phyloP scores from a whole-genome alignment of 1,139 yeast genomes.

The Casaregolazyma suthepensis region DNA sequence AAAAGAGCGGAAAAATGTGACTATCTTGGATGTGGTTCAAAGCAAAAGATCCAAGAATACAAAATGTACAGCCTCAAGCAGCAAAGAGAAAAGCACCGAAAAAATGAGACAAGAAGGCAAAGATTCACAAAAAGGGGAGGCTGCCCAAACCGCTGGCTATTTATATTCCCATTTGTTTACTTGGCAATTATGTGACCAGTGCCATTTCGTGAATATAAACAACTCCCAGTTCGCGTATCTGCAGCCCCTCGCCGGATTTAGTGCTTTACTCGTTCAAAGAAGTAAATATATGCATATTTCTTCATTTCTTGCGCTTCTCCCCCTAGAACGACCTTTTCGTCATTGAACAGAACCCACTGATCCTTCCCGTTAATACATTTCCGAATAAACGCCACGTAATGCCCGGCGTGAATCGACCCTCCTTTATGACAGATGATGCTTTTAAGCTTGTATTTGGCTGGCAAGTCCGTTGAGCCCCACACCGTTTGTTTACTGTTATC shows the following conservation, averaged over 20 bases:
- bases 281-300: slow-evolving; percentile 48
- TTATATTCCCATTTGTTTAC: neutral
- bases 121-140: neutral
- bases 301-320: slow-evolving; percentile 51
- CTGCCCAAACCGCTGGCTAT: neutral
- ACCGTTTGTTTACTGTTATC: slow-evolving; percentile 12
- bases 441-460: slow-evolving; percentile 47
- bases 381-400: slow-evolving; percentile 77
- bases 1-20: neutral
- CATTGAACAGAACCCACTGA: slow-evolving; percentile 86
- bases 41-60: neutral
- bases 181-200: neutral
- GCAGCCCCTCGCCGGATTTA: neutral
- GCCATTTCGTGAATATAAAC: neutral
- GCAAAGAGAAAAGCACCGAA: neutral
- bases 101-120: neutral
- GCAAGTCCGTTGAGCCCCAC: slow-evolving; percentile 24
- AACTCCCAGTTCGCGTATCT: neutral
- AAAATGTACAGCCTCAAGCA: neutral
- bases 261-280: slow-evolving; percentile 28
- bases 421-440: slow-evolving; percentile 94
- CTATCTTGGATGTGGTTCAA: neutral
- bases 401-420: slow-evolving; percentile 90
- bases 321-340: slow-evolving; percentile 82
- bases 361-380: slow-evolving; percentile 37